Conservation (phyloP, 805 yeast species). For the Wickerhamomyces alni region DNA sequence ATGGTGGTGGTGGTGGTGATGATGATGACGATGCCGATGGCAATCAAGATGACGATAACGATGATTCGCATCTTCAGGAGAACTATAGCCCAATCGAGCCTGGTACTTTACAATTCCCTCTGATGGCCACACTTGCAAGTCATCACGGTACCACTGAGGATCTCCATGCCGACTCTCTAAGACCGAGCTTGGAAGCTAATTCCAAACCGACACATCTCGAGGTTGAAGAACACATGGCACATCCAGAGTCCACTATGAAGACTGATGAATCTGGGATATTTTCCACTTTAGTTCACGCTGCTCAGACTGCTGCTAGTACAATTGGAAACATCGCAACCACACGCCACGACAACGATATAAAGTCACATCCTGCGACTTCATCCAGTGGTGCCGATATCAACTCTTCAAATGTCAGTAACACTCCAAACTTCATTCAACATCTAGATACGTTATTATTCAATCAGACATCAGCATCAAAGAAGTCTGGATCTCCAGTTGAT, state of each 20-base stretch:
- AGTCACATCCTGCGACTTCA: constrained; percentile 6
- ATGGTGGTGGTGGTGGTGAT: background rate
- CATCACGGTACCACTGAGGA: too few species aligned
- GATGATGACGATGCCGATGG: too few species aligned
- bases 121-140: too few species aligned
- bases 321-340: constrained; percentile 7
- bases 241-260: constrained; percentile 4
- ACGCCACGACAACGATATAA: constrained; percentile 1
- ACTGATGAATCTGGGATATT: constrained; percentile 28
- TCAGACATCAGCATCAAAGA: background rate
- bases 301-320: constrained; percentile 37
- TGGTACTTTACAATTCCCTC: too few species aligned
- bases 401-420: background rate
- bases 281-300: constrained; percentile 39
- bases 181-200: too few species aligned
- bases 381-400: background rate
- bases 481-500: background rate
- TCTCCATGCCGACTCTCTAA: too few species aligned
- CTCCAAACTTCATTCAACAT: constrained; percentile 29
- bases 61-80: too few species aligned
- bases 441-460: constrained; percentile 28
- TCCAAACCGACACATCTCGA: background rate
- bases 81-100: too few species aligned
- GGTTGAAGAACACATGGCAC: constrained; percentile 11
- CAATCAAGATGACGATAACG: too few species aligned